These are phyloP conservation scores for Coniochaeta ligniaria DNA, from an alignment of 2,329 filamentous ascomycete species.

Conservation along the genomic window DNA sequence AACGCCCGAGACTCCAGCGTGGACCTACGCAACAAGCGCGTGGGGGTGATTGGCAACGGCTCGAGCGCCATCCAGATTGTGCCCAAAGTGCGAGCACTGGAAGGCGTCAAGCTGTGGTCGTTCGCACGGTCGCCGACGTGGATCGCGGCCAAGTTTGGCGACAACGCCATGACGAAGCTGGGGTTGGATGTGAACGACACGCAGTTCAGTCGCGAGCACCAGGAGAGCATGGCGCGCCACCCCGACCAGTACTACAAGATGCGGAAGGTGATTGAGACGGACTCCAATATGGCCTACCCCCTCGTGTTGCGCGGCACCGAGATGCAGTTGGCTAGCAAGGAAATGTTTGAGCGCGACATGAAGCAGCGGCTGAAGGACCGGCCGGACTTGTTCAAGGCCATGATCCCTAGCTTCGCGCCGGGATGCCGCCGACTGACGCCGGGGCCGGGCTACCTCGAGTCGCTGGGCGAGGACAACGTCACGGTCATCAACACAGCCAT, in stretches of 20 bases:
- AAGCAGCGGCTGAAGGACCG: constrained; percentile 16
- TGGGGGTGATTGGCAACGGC: constrained; percentile 21
- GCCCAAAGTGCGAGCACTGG: constrained; percentile 13
- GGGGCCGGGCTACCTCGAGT: constrained; percentile 17
- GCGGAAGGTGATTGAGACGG: constrained; percentile 14
- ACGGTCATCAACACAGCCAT: constrained; percentile 22
- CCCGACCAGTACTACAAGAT: constrained; percentile 13
- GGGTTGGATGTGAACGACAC: constrained; percentile 11
- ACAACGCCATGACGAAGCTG: constrained; percentile 15
- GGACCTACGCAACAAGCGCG: constrained; percentile 12
- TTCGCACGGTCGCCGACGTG: constrained; percentile 16
- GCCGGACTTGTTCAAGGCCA: constrained; percentile 18
- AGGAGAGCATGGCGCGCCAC: neutral
- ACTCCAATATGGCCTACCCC: constrained; percentile 13
- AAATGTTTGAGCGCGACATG: constrained; percentile 16
- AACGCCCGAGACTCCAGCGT: neutral
- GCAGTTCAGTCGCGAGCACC: constrained; percentile 10
- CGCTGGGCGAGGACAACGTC: constrained; percentile 18
- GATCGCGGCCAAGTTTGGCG: constrained; percentile 14
- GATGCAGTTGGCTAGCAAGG: constrained; percentile 8
- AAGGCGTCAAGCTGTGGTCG: constrained; percentile 10
- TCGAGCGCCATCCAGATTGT: constrained; percentile 20
- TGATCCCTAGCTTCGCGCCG: constrained; percentile 13
- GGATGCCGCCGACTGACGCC: constrained; percentile 17
- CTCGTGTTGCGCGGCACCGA: constrained; percentile 8